Evolutionary conservation across 805 yeast genomes (phyloP), one percentile per base, ranked within the genome.

Genomic region (Martiniozyma abietophila): DNA sequence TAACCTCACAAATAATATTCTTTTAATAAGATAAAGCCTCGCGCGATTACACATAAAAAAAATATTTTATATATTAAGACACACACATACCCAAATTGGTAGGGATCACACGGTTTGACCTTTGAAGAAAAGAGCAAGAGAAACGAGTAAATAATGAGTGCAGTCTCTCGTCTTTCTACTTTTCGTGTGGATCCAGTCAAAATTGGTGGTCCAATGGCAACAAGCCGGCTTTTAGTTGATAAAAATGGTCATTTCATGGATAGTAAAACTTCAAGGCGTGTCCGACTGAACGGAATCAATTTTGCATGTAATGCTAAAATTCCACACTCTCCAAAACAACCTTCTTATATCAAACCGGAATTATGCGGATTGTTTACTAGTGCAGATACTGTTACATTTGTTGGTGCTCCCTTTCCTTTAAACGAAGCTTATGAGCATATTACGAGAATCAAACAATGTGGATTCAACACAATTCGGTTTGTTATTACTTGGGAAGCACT

Each of bases 401-500:
- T 81, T 1, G 84, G 84, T 1, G 64, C 84, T 34, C 96, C 96
- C 0, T 80, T 83, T 48, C 79, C 88, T 0, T 47, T 86, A 9
- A 74, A 66, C 2, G 88, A 83, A 17, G 88, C 92, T 0, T 74
- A 65, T 37, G 59, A 48, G 25, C 96, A 88, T 53, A 61, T 88
- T 27, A 60, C 54, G 8, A 63, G 94, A 38, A 71, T 88, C 50
- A 82, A 79, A 51, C 63, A 75, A 6, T 71, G 88, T 72, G 96
- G 96, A 2, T 84, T 70, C 56, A 88, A 86, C 51, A 68, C 80
- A 3, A 67, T 88, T 15, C 60, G 96, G 37, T 81, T 76, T 51
- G 61, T 85, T 14, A 62, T 82, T 32, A 80, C 94, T 1, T 88
- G 96, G 96, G 96, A 88, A 53, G 89, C 96, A 0, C 49, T 88